Conservation (phyloP, 2,329 filamentous ascomycete genomes). For the Coniochaeta sp. region DNA sequence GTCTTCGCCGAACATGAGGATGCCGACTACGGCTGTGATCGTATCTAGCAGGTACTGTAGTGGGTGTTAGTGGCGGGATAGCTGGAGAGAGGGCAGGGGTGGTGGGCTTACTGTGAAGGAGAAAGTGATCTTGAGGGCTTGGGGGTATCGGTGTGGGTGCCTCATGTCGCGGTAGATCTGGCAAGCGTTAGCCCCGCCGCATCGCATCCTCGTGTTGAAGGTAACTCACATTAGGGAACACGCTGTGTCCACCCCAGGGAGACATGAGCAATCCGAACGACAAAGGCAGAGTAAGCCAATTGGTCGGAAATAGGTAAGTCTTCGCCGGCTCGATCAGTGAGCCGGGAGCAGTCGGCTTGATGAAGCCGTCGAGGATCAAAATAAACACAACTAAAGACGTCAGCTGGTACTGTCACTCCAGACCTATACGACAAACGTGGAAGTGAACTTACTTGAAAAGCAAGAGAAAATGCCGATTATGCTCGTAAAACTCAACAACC, state of each 20-base stretch:
- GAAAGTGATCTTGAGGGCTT: conserved; percentile 74
- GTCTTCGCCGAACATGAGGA: conserved; percentile 92
- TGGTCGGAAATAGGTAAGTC: conserved; percentile 76
- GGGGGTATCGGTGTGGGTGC: conserved; percentile 72
- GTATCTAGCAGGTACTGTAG: conserved; percentile 69
- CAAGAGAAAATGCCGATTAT: conserved; percentile 89
- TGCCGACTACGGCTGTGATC: conserved; percentile 73
- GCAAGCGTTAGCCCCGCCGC: conserved; percentile 6
- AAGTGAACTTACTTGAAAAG: conserved; percentile 75
- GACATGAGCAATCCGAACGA: conserved; percentile 88
- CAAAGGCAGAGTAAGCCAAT: conserved; percentile 81
- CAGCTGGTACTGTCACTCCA: conserved; percentile 4
- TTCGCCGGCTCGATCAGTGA: conserved; percentile 74
- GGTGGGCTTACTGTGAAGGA: conserved; percentile 62
- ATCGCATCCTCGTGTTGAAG: too few species aligned
- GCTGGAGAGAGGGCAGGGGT: background rate
- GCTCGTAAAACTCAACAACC: conserved; percentile 81
- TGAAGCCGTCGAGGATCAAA: conserved; percentile 76
- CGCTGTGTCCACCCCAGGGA: conserved; percentile 55
- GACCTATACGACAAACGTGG: background rate
- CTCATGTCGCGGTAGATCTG: conserved; percentile 58
- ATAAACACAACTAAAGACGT: conserved; percentile 66
- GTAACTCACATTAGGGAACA: conserved; percentile 66
- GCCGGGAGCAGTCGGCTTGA: conserved; percentile 72
- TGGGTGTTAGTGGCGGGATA: background rate